Conservation (phyloP, 2,329 filamentous ascomycete genomes). For the Aspergillus fumigatus region DNA sequence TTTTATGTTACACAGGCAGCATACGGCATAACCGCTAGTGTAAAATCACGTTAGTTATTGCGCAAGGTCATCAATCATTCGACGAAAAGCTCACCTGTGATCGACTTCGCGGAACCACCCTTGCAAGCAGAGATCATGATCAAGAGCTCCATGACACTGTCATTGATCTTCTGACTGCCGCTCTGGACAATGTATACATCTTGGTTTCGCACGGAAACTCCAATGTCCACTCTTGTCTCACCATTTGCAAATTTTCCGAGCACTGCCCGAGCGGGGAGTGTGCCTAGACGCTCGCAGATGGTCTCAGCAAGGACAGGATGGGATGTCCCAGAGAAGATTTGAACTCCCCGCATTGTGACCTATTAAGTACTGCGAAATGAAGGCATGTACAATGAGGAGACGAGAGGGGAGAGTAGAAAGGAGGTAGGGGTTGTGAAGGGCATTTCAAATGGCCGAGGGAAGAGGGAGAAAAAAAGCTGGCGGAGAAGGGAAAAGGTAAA, state of each 20-base stretch:
- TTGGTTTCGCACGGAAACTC: conserved; percentile 79
- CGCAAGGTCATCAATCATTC: conserved; percentile 10
- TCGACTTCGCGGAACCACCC: conserved; percentile 91
- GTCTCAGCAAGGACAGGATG: conserved; percentile 61
- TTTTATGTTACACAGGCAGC: conserved; percentile 30
- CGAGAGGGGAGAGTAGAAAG: conserved; percentile 8
- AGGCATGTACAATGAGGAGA: conserved; percentile 14
- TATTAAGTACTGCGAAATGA: conserved; percentile 7
- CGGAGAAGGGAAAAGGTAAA: conserved; percentile 1
- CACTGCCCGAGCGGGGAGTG: conserved; percentile 55
- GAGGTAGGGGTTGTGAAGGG: conserved; percentile 2
- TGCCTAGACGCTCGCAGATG: conserved; percentile 63
- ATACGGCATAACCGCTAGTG: conserved; percentile 45
- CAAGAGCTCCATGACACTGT: conserved; percentile 97
- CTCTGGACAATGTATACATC: conserved; percentile 99
- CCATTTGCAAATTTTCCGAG: conserved; percentile 66
- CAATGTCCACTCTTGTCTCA: conserved; percentile 65
- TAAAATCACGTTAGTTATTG: conserved; percentile 5
- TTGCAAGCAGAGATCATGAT: conserved; percentile 99
- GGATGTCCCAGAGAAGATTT: conserved; percentile 64
- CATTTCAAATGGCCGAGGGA: conserved; percentile 8
- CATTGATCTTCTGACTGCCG: conserved; percentile 92
- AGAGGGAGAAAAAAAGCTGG: conserved; percentile 13
- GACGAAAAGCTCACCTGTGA: conserved; percentile 66
- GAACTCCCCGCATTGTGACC: conserved; percentile 57